Evolutionary conservation across 176 grass and related monocot species (phyloP).

Genomic region (Aegilops tauschii): DNA sequence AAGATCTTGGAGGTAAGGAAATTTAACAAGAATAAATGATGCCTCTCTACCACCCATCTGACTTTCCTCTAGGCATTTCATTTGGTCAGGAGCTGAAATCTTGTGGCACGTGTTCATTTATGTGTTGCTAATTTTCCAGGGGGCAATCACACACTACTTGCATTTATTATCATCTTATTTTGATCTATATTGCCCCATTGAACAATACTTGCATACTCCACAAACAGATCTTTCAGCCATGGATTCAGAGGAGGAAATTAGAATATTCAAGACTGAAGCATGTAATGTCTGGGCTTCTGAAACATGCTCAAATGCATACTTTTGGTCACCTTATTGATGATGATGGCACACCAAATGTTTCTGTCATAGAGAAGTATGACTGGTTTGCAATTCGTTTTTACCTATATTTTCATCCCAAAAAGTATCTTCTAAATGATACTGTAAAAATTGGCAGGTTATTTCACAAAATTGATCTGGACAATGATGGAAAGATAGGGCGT

Average conservation of each 20-base stretch:
- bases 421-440: conserved; percentile 2
- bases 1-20: not conserved
- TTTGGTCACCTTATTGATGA: conserved; percentile 64
- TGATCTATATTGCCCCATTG: not conserved
- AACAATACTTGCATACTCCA: conserved; percentile 25
- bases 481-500: conserved; percentile 48
- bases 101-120: not conserved
- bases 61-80: not conserved
- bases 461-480: conserved; percentile 63
- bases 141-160: not conserved
- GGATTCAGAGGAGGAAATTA: conserved; percentile 82
- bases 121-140: not conserved
- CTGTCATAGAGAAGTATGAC: conserved; percentile 65
- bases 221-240: conserved; percentile 81
- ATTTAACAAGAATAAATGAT: not conserved
- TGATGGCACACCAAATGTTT: conserved; percentile 57
- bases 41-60: not conserved
- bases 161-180: not conserved
- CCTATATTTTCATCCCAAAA: not conserved
- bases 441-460: conserved; percentile 61
- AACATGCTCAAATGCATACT: conserved; percentile 56
- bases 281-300: conserved; percentile 84
- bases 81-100: not conserved
- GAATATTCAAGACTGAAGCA: conserved; percentile 77
- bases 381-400: not conserved